Evolutionary conservation across 495 filamentous ascomycete species (phyloP), one percentile per base, ranked within the genome.

Genomic region (Hypomontagnella monticulosa): DNA sequence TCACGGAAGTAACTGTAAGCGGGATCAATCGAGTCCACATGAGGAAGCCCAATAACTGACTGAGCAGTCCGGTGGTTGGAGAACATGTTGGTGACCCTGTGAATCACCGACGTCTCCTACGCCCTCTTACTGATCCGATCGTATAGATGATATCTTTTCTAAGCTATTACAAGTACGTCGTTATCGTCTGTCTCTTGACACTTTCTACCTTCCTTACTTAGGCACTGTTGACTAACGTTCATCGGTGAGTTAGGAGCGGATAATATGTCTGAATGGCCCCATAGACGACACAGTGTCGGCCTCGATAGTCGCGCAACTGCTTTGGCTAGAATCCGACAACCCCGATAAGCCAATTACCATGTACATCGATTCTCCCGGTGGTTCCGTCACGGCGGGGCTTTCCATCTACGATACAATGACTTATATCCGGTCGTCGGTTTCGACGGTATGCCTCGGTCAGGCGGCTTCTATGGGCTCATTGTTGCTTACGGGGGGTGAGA

Each of bases 401-500:
- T 93, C 95, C 44, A 97, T 99, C 73, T 99, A 99, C 82, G 95
- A 99, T 76, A 98, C 96, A 48, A 99, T 99, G 94, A 88, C 89
- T 61, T 99, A 98, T 79, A 98, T 99, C 77, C 87, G 87, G 61
- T 90, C 91, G 4, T 92, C 95, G 8, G 92, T 98, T 4, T 90
- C 88, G 40, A 99, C 95, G 2, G 96, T 98, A 63, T 98, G 96
- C 75, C 84, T 98, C 18, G 95, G 95, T 4, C 93, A 96, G 74
- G 95, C 95, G 0, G 94, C 95, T 3, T 92, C 89, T 15, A 99
- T 99, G 95, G 95, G 94, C 49, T 92, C 89, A 1, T 82, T 97
- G 16, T 83, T 99, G 0, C 86, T 99, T 3, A 89, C 90, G 57
- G 95, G 95, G 38, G 95, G 95, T 10, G 82, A 90, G 43, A 80